Percentiles rank a stretch among this genome's conserved stretches.
These are phyloP conservation scores for Chlorella sorokiniana DNA, from an alignment of 139 green algal genomes.

Conservation along the genomic window DNA sequence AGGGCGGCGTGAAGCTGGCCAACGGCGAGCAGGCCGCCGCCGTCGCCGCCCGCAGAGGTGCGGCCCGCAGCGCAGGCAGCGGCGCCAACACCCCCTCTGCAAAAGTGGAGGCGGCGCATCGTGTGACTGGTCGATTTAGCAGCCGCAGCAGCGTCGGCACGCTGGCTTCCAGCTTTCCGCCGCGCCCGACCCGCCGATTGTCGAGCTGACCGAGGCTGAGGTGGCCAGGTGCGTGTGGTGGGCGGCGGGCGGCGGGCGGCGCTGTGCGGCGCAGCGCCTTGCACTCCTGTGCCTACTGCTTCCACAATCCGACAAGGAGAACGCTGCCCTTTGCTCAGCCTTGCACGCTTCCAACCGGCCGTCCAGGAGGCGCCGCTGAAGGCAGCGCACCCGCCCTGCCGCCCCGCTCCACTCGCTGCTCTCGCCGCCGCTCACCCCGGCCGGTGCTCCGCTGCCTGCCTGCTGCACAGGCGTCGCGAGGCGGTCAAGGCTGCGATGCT, in stretches of 20 bases:
- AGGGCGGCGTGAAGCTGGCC: background rate
- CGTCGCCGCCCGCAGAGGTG: background rate
- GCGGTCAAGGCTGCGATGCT: constrained; percentile 48
- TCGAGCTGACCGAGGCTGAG: constrained; percentile 15
- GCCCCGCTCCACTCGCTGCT: no score
- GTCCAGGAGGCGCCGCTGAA: no score
- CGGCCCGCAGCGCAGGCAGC: background rate
- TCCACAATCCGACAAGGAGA: no score
- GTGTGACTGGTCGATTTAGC: no score
- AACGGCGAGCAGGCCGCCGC: background rate
- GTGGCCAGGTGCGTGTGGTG: constrained; percentile 15
- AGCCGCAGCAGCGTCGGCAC: background rate
- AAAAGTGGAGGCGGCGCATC: no score
- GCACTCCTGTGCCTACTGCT: no score
- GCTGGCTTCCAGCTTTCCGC: background rate
- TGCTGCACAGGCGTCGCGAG: constrained; percentile 20
- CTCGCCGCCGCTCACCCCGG: no score
- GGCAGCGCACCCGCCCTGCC: no score
- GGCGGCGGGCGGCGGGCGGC: background rate
- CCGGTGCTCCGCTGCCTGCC: background rate
- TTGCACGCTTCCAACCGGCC: no score
- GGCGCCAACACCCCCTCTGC: background rate
- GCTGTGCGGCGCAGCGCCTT: no score
- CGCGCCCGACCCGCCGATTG: constrained; percentile 17
- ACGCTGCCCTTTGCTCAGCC: no score